Evolutionary conservation across 176 grass and related monocot genomes (phyloP), one percentile per base, ranked within the genome.

Genomic region (Lolium multiflorum): DNA sequence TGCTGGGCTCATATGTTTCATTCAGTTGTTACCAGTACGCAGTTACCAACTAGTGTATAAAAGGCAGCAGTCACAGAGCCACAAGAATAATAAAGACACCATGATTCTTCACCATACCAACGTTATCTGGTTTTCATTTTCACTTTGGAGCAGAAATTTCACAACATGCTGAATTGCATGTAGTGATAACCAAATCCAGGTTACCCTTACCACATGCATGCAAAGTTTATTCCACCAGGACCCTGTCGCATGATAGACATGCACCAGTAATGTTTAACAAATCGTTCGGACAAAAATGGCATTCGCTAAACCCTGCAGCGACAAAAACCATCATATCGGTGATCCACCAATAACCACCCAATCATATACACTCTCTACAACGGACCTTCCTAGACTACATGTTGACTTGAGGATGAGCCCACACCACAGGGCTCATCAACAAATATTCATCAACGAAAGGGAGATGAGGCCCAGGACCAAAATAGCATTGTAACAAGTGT

Each of bases 301-400:
- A 85, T 78, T 57, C 17, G 24, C 15, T 4, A 56, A 68, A 68
- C 69, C 62, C 3, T 25, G n/a, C 59, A 74, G 43, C 35, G 76
- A 20, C 57, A 73, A 65, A 58, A 76, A 51, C 83, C 51, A 60
- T 71, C 3, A n/a, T 76, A 61, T 39, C 25, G 62, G 65, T 38
- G 60, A 59, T 38, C 52, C 37, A 10, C 73, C 83, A 52, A 77
- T 72, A 82, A 82, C 75, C 38, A 51, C 59, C 83, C 78, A 89
- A 76, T 68, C 74, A 89, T 92, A 89, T 89, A 87, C 84, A 89
- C 83, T 71, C 83, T 71, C 80, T 89, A 83, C 84, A 84, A 13
- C 16, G 2, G 22, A 83, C 38, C 51, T 74, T 46, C 70, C 67
- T 72, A 84, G 84, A 52, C 52, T 79, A 74, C n/a, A 64, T 44